Conservation (phyloP, 2,329 filamentous ascomycete genomes). For the Trichoderma pleuroti region DNA sequence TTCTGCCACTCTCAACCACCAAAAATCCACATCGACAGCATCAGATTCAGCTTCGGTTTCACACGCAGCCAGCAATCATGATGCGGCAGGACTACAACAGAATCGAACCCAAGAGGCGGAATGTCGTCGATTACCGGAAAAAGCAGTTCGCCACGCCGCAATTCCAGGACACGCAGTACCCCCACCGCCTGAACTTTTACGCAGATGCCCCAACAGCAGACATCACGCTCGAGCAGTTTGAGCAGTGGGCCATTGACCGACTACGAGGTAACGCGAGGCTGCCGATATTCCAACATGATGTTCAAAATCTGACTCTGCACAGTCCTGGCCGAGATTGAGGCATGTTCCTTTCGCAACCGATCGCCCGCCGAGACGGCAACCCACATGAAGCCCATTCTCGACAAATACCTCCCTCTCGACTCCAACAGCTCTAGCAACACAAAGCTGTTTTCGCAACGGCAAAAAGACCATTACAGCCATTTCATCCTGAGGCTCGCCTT, state of each 20-base stretch:
- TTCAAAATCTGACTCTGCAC: constrained; percentile 8
- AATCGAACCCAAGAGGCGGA: constrained; percentile 68
- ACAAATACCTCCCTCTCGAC: constrained; percentile 80
- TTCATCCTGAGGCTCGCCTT: constrained; percentile 96
- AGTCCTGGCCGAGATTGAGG: constrained; percentile 87
- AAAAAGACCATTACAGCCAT: constrained; percentile 96
- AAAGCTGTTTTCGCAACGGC: constrained; percentile 67
- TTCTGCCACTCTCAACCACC: background rate
- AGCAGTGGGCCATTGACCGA: constrained; percentile 96
- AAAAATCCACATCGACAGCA: background rate
- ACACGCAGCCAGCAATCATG: constrained; percentile 35
- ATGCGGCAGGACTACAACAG: constrained; percentile 51
- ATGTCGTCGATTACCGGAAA: constrained; percentile 74
- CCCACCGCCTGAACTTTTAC: constrained; percentile 90
- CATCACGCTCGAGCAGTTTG: constrained; percentile 94
- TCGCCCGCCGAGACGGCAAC: constrained; percentile 73
- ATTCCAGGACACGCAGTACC: constrained; percentile 76
- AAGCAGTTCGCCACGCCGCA: constrained; percentile 77
- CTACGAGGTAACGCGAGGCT: constrained; percentile 59
- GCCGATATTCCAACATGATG: background rate
- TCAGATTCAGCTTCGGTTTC: background rate
- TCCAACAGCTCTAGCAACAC: constrained; percentile 63
- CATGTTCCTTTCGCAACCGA: constrained; percentile 92
- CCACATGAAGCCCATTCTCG: constrained; percentile 81
- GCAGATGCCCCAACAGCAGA: constrained; percentile 82